A percentile compares a stretch with the other conserved stretches of the same genome.
These are phyloP conservation scores for Ensete ventricosum DNA, from an alignment of 176 grass and related monocot species.

Conservation along the genomic window DNA sequence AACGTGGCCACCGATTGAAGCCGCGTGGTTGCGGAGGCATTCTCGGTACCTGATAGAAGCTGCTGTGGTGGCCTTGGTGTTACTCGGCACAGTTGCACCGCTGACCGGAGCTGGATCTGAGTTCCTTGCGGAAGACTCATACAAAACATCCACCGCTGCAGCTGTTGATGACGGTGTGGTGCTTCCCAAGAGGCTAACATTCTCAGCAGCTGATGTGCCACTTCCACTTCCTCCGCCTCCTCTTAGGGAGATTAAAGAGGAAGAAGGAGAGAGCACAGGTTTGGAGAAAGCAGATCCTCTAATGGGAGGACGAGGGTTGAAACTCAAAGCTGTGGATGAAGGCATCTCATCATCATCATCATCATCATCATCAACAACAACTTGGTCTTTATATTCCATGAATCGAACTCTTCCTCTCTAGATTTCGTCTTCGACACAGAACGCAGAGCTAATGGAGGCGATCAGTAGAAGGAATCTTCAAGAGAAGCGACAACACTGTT, in stretches of 20 bases:
- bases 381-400: conserved; percentile 9
- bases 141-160: too few relatives aligned
- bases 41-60: conserved; percentile 41
- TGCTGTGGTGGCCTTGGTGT: not conserved
- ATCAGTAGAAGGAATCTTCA: not conserved
- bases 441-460: not conserved
- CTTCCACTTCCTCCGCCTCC: not conserved
- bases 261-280: not conserved
- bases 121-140: not conserved
- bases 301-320: not conserved
- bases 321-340: conserved; percentile 7
- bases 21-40: conserved; percentile 87
- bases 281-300: conserved; percentile 10
- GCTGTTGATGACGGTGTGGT: not conserved
- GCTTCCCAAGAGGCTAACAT: not conserved
- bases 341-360: not conserved
- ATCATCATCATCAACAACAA: not conserved
- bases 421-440: too few relatives aligned
- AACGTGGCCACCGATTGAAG: conserved; percentile 55
- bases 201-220: not conserved
- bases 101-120: not conserved
- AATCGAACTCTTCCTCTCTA: not conserved
- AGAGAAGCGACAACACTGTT: not conserved
- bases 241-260: conserved; percentile 4
- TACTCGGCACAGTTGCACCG: not conserved